Evolutionary conservation across 768 basidiomycete genomes (phyloP), one percentile per base, ranked within the genome.

Genomic region (Paxillus rubicundulus): DNA sequence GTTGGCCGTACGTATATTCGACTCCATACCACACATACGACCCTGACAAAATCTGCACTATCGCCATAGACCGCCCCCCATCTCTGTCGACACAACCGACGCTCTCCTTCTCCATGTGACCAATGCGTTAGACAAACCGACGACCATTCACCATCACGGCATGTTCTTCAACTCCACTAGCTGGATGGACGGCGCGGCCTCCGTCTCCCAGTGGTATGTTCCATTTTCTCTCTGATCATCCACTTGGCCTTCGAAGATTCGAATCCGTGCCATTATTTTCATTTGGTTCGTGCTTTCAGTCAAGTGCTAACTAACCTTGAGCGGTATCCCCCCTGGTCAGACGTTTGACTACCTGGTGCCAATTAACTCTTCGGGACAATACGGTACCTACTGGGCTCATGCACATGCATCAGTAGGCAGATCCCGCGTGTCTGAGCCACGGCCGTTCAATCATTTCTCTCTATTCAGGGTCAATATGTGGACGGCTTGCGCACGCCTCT

Each of bases 401-500:
- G 78, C 83, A 0, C 87, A 92, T 62, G 70, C 81, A 42, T 80
- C 61, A 39, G 78, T 70, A 17, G 9, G 55, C 9, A 2, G 1
- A n/a, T 39, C 8, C 14, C 9, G 2, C 9, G 32, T 13, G 6
- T 3, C 3, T n/a, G 0, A n/a, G 5, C 10, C 12, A 13, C 1
- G 18, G 3, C 17, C 36, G 7, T 54, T 46, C 3, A 58, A 38
- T 33, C 39, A 12, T 41, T 40, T 3, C 33, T 1, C 24, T 14
- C 24, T 32, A 44, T 49, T 41, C 58, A 86, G 83, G 89, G 92
- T 17, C 90, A 94, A 76, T 96, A 97, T 61, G 87, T 89, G 44
- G 95, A 98, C 60, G 95, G 96, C 18, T 78, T 98, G 2, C 86
- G 94, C n/a, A 78, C 92, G 0, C 92, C 95, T 1, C 67, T 97